Evolutionary conservation across 768 basidiomycete genomes (phyloP).

Genomic region (Agaricus blazei): DNA sequence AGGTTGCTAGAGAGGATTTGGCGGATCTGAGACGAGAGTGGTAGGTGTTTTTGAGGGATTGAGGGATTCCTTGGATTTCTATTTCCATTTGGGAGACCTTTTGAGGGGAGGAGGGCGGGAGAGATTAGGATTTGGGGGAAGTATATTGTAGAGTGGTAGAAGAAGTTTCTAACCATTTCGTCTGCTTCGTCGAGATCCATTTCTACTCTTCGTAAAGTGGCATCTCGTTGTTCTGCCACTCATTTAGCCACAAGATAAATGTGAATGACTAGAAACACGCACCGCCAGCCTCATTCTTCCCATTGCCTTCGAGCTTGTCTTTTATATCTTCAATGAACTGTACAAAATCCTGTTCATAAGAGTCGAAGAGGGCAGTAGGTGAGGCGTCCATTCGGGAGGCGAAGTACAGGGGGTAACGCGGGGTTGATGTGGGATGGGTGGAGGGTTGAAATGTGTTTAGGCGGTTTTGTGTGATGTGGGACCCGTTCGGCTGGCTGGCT

Average conservation of each 20-base stretch:
- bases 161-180: slow-evolving; percentile 67
- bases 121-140: neutral
- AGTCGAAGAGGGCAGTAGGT: slow-evolving; percentile 82
- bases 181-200: slow-evolving; percentile 98
- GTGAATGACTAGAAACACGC: slow-evolving; percentile 17
- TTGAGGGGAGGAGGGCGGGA: too few species aligned
- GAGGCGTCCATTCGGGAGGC: slow-evolving; percentile 63
- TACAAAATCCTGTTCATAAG: slow-evolving; percentile 90
- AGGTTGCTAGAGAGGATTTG: slow-evolving; percentile 68
- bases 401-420: slow-evolving; percentile 7
- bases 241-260: slow-evolving; percentile 3
- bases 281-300: slow-evolving; percentile 67
- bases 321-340: slow-evolving; percentile 73
- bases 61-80: slow-evolving; percentile 92
- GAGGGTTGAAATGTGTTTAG: neutral
- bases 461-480: neutral
- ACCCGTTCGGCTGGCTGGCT: neutral
- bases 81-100: slow-evolving; percentile 99
- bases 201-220: slow-evolving; percentile 76
- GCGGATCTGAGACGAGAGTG: slow-evolving; percentile 68
- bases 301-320: slow-evolving; percentile 65
- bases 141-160: slow-evolving; percentile 3
- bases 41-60: slow-evolving; percentile 75
- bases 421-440: neutral
- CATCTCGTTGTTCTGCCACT: slow-evolving; percentile 69